phyloP scores from a whole-genome alignment of 2,329 filamentous ascomycete species.

The Sarocladium oryzae region DNA sequence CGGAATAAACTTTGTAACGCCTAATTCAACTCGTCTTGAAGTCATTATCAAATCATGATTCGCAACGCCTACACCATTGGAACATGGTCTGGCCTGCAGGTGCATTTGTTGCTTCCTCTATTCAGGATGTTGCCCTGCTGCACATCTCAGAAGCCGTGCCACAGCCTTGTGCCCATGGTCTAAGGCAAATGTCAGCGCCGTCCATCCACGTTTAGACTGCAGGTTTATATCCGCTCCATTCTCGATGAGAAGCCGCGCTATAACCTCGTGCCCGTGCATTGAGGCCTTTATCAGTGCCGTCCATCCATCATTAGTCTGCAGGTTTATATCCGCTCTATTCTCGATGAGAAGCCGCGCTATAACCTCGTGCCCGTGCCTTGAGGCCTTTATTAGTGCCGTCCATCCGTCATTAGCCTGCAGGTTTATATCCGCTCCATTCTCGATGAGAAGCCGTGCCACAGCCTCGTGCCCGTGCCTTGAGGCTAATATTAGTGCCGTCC shows the following conservation, averaged over 20 bases:
- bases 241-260: slow-evolving; percentile 4
- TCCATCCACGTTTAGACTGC: not conserved
- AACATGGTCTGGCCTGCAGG: no score
- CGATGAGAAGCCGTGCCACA: not conserved
- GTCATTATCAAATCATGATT: no score
- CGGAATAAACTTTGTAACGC: no score
- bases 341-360: slow-evolving; percentile 20
- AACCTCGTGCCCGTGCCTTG: not conserved
- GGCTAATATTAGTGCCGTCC: not conserved
- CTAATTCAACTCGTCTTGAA: no score
- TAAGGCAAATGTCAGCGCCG: not conserved
- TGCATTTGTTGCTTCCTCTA: no score
- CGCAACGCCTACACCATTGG: no score
- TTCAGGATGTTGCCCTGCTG: not conserved
- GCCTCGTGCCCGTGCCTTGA: not conserved
- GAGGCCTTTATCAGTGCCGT: slow-evolving; percentile 3
- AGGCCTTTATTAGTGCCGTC: not conserved
- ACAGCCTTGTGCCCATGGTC: not conserved
- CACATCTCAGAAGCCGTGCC: not conserved
- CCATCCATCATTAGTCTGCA: not conserved
- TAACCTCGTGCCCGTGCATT: not conserved
- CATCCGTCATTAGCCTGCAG: not conserved
- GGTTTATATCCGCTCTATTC: not conserved
- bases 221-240: not conserved
- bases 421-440: not conserved